phyloP scores from a whole-genome alignment of 2,329 filamentous ascomycete species.

The Bipolaris gigantea region DNA sequence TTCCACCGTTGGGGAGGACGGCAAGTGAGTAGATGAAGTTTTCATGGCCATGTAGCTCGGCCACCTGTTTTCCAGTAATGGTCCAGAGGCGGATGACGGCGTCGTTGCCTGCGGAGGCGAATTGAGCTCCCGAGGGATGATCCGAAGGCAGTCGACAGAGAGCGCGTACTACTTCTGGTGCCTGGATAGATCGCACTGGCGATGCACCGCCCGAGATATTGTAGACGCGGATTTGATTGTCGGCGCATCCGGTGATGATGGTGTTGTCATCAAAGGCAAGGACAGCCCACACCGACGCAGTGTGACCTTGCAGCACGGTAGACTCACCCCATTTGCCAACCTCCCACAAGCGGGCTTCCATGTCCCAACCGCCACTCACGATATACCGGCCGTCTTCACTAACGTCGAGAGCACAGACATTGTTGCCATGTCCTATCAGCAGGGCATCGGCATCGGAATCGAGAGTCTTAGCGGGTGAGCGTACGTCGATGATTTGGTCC shows the following conservation, averaged over 20 bases:
- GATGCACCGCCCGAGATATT: slow-evolving; percentile 64
- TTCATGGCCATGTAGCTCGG: slow-evolving; percentile 82
- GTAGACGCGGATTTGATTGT: slow-evolving; percentile 86
- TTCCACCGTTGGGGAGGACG: slow-evolving; percentile 76
- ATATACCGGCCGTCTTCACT: slow-evolving; percentile 72
- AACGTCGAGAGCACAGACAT: slow-evolving; percentile 84
- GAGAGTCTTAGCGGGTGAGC: slow-evolving; percentile 66
- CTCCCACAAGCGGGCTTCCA: slow-evolving; percentile 81
- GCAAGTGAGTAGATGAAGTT: slow-evolving; percentile 91
- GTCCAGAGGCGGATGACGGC: slow-evolving; percentile 87
- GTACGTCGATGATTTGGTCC: slow-evolving; percentile 90
- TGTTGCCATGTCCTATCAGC: slow-evolving; percentile 81
- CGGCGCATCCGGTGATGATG: slow-evolving; percentile 80
- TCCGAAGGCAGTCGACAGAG: slow-evolving; percentile 75
- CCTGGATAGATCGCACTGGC: slow-evolving; percentile 65
- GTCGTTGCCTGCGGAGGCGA: slow-evolving; percentile 93
- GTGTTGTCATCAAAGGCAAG: slow-evolving; percentile 77
- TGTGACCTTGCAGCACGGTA: slow-evolving; percentile 71
- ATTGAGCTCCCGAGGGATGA: slow-evolving; percentile 82
- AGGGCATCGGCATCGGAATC: slow-evolving; percentile 82
- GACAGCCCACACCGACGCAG: slow-evolving; percentile 88
- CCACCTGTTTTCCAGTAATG: slow-evolving; percentile 73
- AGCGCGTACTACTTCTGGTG: slow-evolving; percentile 82
- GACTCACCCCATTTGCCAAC: slow-evolving; percentile 83
- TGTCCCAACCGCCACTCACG: slow-evolving; percentile 93